phyloP scores from a whole-genome alignment of 192 early-diverging fungal species.

The Jimgerdemannia flammicorona region DNA sequence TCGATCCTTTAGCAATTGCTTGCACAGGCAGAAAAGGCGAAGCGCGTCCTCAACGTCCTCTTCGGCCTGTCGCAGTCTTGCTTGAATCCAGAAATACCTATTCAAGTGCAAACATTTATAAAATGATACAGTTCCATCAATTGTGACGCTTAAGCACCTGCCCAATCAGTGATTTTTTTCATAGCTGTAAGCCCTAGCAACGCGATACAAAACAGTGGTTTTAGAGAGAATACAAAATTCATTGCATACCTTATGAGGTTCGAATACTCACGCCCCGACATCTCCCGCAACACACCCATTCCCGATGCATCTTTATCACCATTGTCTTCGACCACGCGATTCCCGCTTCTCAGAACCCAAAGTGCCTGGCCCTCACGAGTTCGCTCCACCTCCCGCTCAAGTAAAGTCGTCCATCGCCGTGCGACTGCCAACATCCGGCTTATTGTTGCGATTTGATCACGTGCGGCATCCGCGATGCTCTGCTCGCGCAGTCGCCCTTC shows the following conservation, averaged over 20 bases:
- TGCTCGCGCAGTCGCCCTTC: neutral
- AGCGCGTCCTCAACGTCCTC: neutral
- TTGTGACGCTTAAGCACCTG: too few relatives aligned
- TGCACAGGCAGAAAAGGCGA: neutral
- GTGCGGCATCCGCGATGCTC: neutral
- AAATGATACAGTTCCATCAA: too few relatives aligned
- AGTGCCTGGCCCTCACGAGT: neutral
- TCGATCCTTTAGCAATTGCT: neutral
- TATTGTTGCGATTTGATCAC: neutral
- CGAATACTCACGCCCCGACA: neutral
- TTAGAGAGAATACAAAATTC: too few relatives aligned
- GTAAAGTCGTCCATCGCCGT: neutral
- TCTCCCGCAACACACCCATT: neutral
- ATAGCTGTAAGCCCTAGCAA: too few relatives aligned
- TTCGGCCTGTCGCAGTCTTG: neutral
- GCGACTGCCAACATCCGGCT: neutral
- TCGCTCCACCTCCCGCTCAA: neutral
- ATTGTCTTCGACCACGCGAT: neutral
- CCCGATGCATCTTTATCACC: neutral
- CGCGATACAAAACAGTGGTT: too few relatives aligned
- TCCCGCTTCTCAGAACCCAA: neutral
- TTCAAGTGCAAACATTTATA: neutral
- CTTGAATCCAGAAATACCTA: neutral
- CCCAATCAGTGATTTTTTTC: too few relatives aligned
- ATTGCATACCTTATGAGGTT: neutral